A percentile compares a stretch with the other conserved stretches of the same genome.
These are phyloP conservation scores for Ophiosphaerella narmari DNA, from an alignment of 2,329 filamentous ascomycete species.

Conservation along the genomic window DNA sequence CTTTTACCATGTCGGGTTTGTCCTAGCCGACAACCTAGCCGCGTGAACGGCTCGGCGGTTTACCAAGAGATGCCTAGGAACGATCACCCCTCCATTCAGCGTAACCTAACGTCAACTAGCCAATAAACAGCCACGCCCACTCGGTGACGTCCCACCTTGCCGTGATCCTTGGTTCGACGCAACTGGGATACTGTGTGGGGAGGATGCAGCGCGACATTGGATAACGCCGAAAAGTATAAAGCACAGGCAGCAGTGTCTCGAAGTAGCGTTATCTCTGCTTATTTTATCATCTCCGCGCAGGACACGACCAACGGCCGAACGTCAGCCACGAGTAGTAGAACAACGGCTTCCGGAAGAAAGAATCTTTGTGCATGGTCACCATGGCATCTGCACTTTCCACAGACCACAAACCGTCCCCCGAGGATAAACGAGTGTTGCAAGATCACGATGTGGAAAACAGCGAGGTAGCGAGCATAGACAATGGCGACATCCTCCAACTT, in stretches of 20 bases:
- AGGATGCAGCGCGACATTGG: conserved; percentile 1
- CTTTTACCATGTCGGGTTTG: no score
- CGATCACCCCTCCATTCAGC: neutral
- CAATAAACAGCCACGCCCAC: neutral
- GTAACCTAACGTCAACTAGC: neutral
- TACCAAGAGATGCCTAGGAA: neutral
- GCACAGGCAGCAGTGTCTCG: no score
- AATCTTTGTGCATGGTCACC: no score
- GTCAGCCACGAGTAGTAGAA: no score
- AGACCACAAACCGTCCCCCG: neutral
- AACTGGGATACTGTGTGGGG: neutral
- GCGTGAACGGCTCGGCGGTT: no score
- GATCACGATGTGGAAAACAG: conserved; percentile 14
- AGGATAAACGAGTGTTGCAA: conserved; percentile 9
- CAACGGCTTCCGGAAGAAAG: no score
- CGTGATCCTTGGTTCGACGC: no score
- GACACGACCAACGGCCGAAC: no score
- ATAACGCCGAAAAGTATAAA: neutral
- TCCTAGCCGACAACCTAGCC: no score
- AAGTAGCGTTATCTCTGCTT: no score
- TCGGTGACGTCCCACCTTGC: neutral
- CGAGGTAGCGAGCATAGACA: conserved; percentile 20
- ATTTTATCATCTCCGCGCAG: no score
- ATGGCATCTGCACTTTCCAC: no score
- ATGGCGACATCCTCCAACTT: conserved; percentile 59